Evolutionary conservation across 1,284 basidiomycete species (phyloP), one percentile per base, ranked within the genome.

Genomic region (Butyriboletus regius): DNA sequence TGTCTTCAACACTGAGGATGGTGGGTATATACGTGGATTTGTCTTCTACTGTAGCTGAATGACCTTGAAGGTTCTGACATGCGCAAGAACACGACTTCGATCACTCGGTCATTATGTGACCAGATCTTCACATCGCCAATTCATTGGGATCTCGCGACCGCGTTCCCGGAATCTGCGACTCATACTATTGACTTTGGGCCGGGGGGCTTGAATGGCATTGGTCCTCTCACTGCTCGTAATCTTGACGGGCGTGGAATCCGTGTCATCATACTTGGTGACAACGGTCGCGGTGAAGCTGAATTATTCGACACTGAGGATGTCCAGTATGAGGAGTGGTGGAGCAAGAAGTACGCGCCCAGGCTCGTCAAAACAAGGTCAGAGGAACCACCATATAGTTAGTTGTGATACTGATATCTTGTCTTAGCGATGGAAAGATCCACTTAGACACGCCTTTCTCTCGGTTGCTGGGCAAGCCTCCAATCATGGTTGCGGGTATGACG

Each of bases 401-500:
- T 48, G 46, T 51, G 43, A 33, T 49, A 44, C 32, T 62, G 33
- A 57, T 55, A 9, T 54, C 13, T 53, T 17, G 41, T 46, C 12
- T 34, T 49, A 92, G 88, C 57, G 91, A 96, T 70, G 94, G 93
- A 42, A 85, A 82, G 57, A 73, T 97, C 49, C 85, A 94, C 66
- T 79, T 98, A 61, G 93, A 98, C 70, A 98, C 95, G 0, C 88
- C 92, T 7, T 95, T 96, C 78, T 96, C 94, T 48, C 88, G 95
- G 55, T 80, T 98, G 44, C 73, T 98, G 33, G 91, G 92, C 59
- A 97, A 97, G 73, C 83, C 95, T 1, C 95, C 95, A 17, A 86
- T 98, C 70, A 98, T 97, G 93, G 92, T 98, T 42, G 92, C 92
- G 43, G 96, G 95, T 57, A 98, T 98, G 96, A 96, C 93, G 0